Conservation (phyloP, 345 rosid genomes). For the Pistacia integerrima region DNA sequence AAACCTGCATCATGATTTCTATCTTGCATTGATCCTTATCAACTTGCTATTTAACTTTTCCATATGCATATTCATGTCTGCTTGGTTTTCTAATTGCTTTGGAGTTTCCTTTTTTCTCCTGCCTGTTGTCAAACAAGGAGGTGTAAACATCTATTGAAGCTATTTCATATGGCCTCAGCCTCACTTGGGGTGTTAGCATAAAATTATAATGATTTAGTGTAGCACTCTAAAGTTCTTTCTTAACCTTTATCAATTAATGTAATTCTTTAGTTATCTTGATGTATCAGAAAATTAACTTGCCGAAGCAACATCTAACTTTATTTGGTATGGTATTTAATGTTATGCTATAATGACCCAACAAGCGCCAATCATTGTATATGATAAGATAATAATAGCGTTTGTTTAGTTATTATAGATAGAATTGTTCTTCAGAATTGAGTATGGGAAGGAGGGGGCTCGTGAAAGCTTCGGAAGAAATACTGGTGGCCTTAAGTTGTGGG, state of each 20-base stretch:
- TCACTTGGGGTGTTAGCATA: not conserved
- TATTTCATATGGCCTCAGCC: not conserved
- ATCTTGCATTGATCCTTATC: not conserved
- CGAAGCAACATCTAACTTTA: not conserved
- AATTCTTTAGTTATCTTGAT: not conserved
- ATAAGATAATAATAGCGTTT: not conserved
- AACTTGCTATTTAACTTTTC: not conserved
- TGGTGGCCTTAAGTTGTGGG: not conserved
- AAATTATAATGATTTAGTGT: not conserved
- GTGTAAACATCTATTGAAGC: not conserved
- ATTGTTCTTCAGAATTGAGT: not conserved
- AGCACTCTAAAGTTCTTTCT: not conserved
- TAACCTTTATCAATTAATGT: not conserved
- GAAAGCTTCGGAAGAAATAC: not conserved
- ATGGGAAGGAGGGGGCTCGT: not conserved
- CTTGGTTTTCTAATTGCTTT: not conserved
- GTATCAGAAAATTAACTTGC: not conserved
- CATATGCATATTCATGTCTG: not conserved
- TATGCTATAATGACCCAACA: not conserved
- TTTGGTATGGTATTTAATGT: not conserved
- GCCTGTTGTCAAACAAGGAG: not conserved
- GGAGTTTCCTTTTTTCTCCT: not conserved
- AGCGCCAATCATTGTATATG: not conserved
- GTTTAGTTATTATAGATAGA: not conserved
- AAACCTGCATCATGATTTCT: conserved; percentile 4